Base-by-base conservation (phyloP, 1,284 basidiomycete species). In the Trichosporon asahii region DNA sequence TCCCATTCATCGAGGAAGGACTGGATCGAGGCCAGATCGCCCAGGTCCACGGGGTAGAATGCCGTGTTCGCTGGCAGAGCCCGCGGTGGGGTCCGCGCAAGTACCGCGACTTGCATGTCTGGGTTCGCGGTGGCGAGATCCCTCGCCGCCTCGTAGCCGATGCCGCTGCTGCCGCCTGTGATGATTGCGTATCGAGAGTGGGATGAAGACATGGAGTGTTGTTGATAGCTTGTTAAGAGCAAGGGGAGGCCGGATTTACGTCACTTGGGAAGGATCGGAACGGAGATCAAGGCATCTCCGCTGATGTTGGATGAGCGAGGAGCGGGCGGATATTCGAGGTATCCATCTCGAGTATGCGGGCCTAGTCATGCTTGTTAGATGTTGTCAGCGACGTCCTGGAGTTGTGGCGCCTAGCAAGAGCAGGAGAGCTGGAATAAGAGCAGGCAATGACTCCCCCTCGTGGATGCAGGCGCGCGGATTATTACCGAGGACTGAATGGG, bases 111-210 rank as follows among this genome's bases (percentile, higher is more conserved):
- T 18, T 74, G 67, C 29, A 67, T 67, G 8, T 68, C 53, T 2
- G 76, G 74, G 27, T 65, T 37, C 12, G 65, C 68, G 0, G 57
- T 25, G 2, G 73, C 71, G 2, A 77, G 61, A 1, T 65, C 66
- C 15, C 68, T 53, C 37, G 71, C 69, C 2, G 71, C 70, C 66
- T 75, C 71, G 23, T 71, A 49, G n/a, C 76, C 76, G 61, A 77
- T 72, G 15, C 76, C 76, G 35, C 66, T 68, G 11, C 46, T 40
- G 21, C 66, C 69, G 55, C 69, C 69, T 23, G 69, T 70, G 25
- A 70, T 27, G 25, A 70, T 53, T 8, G 66, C 55, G 68, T 69
- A 44, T 6, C 57, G 57, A 7, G 27, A 15, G 29, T n/a, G 33
- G 15, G n/a, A n/a, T n/a, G n/a, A n/a, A n/a, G 29, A n/a, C 57